phyloP scores from a whole-genome alignment of 164 flowering plant species.

The Vitis labrusca region DNA sequence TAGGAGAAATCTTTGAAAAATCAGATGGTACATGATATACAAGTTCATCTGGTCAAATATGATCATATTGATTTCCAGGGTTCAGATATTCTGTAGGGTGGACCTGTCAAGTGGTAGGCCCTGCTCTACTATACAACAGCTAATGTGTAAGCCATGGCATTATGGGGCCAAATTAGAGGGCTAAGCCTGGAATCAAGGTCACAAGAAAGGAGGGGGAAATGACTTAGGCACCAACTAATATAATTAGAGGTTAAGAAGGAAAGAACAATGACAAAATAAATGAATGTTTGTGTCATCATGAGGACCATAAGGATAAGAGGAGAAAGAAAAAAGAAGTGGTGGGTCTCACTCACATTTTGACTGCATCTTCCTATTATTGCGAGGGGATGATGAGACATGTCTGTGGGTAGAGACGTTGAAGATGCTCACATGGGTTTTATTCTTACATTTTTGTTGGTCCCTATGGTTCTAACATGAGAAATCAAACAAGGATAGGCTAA shows the following conservation, averaged over 20 bases:
- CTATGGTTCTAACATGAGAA: too few relatives aligned
- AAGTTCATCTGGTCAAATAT: constrained; percentile 16
- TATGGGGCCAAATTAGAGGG: constrained; percentile 5
- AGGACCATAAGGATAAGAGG: constrained; percentile 5
- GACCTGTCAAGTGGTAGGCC: neutral
- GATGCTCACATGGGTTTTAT: too few relatives aligned
- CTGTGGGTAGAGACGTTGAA: neutral
- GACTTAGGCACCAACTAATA: constrained; percentile 18
- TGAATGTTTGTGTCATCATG: constrained; percentile 11
- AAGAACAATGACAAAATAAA: constrained; percentile 7
- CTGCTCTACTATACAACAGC: neutral
- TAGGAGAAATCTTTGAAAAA: neutral
- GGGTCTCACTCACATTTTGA: constrained; percentile 9
- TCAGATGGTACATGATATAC: neutral
- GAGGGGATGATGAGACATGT: constrained; percentile 11
- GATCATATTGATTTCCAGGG: constrained; percentile 4
- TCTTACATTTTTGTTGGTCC: too few relatives aligned
- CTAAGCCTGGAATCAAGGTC: constrained; percentile 10
- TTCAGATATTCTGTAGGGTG: neutral
- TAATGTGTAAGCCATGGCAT: neutral
- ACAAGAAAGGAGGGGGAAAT: constrained; percentile 12
- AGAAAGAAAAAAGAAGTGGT: constrained; percentile 5
- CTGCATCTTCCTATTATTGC: constrained; percentile 2
- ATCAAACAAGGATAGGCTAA: too few relatives aligned
- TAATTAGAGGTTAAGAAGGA: constrained; percentile 7